A percentile compares a stretch with the other conserved stretches of the same genome.
Conservation (phyloP, 2,329 filamentous ascomycete genomes). For the Chalaropsis ovoidea region DNA sequence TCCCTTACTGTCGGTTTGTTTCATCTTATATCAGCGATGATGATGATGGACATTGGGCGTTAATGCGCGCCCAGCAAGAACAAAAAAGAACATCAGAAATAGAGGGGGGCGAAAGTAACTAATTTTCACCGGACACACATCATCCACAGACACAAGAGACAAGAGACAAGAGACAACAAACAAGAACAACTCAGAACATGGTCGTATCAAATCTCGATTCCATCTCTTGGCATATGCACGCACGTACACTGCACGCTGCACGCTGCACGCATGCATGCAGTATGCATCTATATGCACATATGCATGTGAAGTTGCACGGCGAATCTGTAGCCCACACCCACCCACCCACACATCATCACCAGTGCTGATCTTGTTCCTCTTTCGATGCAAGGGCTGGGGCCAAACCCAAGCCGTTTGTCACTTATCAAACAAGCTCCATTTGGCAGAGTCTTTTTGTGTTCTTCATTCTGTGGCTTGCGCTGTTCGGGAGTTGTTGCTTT, state of each 20-base stretch:
- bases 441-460: no score
- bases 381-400: no score
- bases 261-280: background rate
- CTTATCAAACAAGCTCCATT: no score
- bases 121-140: no score
- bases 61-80: background rate
- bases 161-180: background rate
- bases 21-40: background rate
- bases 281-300: background rate
- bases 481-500: no score
- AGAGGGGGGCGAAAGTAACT: background rate
- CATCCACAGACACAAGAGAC: background rate
- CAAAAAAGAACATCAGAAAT: background rate
- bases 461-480: no score
- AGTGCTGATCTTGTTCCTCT: no score
- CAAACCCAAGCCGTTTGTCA: no score
- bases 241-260: no score
- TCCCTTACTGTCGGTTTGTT: background rate
- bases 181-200: background rate
- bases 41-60: constrained; percentile 5
- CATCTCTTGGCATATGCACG: constrained; percentile 12
- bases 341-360: background rate
- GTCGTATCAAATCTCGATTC: constrained; percentile 14
- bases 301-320: constrained; percentile 4
- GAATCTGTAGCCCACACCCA: background rate